A percentile compares a stretch with the other conserved stretches of the same genome.
Evolutionary conservation across 2,329 filamentous ascomycete species (phyloP).

Genomic region (Epichloe amarillans): DNA sequence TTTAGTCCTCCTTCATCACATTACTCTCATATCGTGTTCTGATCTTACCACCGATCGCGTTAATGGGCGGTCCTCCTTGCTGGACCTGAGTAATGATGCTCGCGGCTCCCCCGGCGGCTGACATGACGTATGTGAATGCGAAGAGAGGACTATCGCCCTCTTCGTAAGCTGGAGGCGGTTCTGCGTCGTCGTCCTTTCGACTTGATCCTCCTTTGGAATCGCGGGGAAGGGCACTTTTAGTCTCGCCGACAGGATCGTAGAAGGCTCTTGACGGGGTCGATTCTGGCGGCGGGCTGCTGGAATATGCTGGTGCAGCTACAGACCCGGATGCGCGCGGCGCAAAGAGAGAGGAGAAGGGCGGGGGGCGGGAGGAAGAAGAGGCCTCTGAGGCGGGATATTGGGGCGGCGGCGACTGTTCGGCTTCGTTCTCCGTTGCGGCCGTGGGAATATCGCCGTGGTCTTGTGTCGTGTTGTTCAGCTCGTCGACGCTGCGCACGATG

Average conservation of each 20-base stretch:
- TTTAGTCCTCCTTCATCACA: not conserved
- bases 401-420: constrained; percentile 40
- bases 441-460: constrained; percentile 11
- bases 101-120: constrained; percentile 86
- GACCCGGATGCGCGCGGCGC: constrained; percentile 24
- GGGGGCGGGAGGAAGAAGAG: constrained; percentile 37
- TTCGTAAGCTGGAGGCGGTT: constrained; percentile 90
- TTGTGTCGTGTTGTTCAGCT: constrained; percentile 10
- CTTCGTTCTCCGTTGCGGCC: constrained; percentile 12
- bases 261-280: constrained; percentile 26
- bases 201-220: constrained; percentile 68
- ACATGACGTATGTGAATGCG: constrained; percentile 95
- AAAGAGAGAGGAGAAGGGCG: constrained; percentile 50
- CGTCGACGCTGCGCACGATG: constrained; percentile 14
- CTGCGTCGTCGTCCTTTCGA: constrained; percentile 68
- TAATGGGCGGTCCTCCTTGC: constrained; percentile 80
- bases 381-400: constrained; percentile 45
- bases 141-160: constrained; percentile 87
- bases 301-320: constrained; percentile 43
- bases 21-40: not conserved
- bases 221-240: constrained; percentile 69
- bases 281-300: constrained; percentile 20
- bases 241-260: constrained; percentile 51
- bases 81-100: constrained; percentile 99
- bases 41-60: constrained; percentile 66